Base-by-base conservation (phyloP, 495 filamentous ascomycete genomes). In the Lindgomyces ingoldianus region DNA sequence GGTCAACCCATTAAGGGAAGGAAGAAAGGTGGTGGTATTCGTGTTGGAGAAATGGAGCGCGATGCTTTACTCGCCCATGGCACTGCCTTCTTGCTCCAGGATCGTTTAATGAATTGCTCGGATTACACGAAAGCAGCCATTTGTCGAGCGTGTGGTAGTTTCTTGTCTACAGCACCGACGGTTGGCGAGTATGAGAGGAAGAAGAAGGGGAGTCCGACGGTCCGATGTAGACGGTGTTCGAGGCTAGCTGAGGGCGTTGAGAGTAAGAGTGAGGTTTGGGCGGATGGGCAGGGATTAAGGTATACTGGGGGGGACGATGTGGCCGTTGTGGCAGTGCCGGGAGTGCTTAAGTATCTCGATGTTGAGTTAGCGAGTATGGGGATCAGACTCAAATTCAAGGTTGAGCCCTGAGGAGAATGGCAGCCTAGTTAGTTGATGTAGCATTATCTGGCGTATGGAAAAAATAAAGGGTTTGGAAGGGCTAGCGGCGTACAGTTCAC, bases 21-120 rank as follows among this genome's bases (percentile, higher is more conserved):
- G 72, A 91, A 91, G 72, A 91, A 90, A 81, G 94, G 94, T 69
- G 94, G 94, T 75, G 94, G 94, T 85, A 96, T 98, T 71, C 90
- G 94, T 80, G 93, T 98, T 27, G 94, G 94, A 71, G 94, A 98
- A 79, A 98, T 98, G 94, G 94, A 98, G 78, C 87, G 94, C 62
- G 94, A 98, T 76, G 89, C 93, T 3, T 79, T 98, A 11, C 82
- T 98, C 57, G 94, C 94, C 6, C 94, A 98, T 79, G 94, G 94
- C 4, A 89, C 93, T 14, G 93, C 93, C 14, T 97, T 93, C 82
- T 78, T 98, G 27, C 83, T 98, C 14, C 94, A 98, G 72, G 94
- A 98, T 74, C 90, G 94, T 39, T 82, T 98, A 22, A 83, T 98
- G 78, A 97, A 98, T 79, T 98, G 94, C 78, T 95, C 90, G 48